phyloP scores from a whole-genome alignment of 1,284 basidiomycete species.

The Cryptococcus depauperatus region DNA sequence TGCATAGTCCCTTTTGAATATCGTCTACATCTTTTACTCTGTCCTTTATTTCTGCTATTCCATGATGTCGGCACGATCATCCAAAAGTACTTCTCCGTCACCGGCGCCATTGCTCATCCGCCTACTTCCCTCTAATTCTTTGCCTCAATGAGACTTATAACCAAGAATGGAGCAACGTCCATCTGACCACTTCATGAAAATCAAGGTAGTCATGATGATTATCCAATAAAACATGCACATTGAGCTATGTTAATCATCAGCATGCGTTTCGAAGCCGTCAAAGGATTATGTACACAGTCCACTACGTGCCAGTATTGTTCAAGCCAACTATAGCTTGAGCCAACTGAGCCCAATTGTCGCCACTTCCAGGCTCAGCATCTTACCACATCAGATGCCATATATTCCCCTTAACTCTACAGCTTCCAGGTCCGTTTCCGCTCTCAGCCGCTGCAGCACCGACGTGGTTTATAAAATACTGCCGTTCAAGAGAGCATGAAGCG shows the following conservation, averaged over 20 bases:
- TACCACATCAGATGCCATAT: conserved; percentile 82
- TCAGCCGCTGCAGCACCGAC: conserved; percentile 68
- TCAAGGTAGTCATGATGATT: conserved; percentile 53
- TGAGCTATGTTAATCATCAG: conserved; percentile 11
- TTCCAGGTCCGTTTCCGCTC: conserved; percentile 69
- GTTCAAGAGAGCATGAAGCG: conserved; percentile 59
- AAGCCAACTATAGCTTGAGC: conserved; percentile 33
- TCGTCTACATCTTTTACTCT: too few relatives aligned
- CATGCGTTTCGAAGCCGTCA: background rate
- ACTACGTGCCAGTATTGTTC: conserved; percentile 48
- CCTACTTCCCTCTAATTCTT: conserved; percentile 17
- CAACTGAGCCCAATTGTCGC: conserved; percentile 42
- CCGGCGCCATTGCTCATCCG: conserved; percentile 8
- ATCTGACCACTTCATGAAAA: conserved; percentile 57
- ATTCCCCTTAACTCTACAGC: conserved; percentile 63
- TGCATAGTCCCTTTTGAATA: too few relatives aligned
- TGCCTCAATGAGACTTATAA: conserved; percentile 15
- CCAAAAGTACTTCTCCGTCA: conserved; percentile 17
- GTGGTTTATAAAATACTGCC: conserved; percentile 55
- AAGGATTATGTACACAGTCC: conserved; percentile 50
- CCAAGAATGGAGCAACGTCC: conserved; percentile 39
- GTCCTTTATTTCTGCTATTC: background rate
- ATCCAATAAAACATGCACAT: conserved; percentile 69
- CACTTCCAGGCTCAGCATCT: conserved; percentile 54
- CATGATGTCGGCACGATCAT: conserved; percentile 11